Conservation (phyloP, 805 yeast genomes). For the Candida pini region DNA sequence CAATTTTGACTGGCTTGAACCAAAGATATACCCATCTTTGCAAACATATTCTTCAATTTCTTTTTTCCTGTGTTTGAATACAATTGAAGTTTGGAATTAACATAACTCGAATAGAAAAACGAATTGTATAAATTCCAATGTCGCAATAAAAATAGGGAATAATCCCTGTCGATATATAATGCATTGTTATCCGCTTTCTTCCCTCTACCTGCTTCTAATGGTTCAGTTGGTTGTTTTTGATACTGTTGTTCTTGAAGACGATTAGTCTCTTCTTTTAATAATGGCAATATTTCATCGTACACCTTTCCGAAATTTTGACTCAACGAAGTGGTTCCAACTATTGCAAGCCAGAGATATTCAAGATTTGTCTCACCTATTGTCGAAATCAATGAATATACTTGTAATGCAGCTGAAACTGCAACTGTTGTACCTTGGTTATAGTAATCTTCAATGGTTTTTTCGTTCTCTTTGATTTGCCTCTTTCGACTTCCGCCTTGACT, state of each 20-base stretch:
- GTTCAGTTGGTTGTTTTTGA: background rate
- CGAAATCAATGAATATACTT: constrained; percentile 73
- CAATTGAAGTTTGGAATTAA: constrained; percentile 76
- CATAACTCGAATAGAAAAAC: constrained; percentile 84
- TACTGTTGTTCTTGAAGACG: constrained; percentile 37
- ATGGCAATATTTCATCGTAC: constrained; percentile 65
- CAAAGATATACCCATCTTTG: constrained; percentile 91
- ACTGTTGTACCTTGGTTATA: constrained; percentile 80
- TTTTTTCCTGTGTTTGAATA: constrained; percentile 93
- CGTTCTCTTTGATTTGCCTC: constrained; percentile 38
- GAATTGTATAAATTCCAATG: constrained; percentile 94
- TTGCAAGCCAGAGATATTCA: constrained; percentile 75
- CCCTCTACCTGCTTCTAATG: constrained; percentile 18
- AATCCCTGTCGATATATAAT: constrained; percentile 74
- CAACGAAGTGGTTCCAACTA: constrained; percentile 81
- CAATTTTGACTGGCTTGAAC: constrained; percentile 87
- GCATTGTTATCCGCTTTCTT: constrained; percentile 29
- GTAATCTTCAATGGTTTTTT: constrained; percentile 61
- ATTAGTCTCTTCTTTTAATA: constrained; percentile 75
- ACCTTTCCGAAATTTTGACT: constrained; percentile 70
- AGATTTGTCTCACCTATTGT: constrained; percentile 75
- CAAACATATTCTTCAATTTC: constrained; percentile 83
- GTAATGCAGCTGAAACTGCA: constrained; percentile 69
- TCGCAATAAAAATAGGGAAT: constrained; percentile 75
- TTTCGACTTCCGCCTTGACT: constrained; percentile 37